A percentile compares a stretch with the other conserved stretches of the same genome.
These are phyloP conservation scores for Fusarium sp. DNA, from an alignment of 2,329 filamentous ascomycete species.

Conservation along the genomic window DNA sequence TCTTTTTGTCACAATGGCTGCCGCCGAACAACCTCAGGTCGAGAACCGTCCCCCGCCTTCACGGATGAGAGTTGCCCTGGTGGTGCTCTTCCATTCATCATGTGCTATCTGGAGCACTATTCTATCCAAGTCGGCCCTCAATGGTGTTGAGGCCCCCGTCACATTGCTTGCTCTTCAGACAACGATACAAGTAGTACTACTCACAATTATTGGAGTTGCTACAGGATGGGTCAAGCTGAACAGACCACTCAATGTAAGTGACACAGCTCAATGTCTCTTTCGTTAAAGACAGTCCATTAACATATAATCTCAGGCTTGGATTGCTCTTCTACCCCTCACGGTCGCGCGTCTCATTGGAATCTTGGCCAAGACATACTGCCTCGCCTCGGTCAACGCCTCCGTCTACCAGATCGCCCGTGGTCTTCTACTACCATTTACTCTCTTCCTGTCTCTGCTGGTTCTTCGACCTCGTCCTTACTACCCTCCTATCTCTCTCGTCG, in stretches of 20 bases:
- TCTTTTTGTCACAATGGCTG: slow-evolving; percentile 25
- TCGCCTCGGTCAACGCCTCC: slow-evolving; percentile 42
- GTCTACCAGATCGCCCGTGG: slow-evolving; percentile 42
- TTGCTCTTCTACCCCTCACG: slow-evolving; percentile 39
- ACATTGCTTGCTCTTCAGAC: slow-evolving; percentile 41
- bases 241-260: slow-evolving; percentile 33
- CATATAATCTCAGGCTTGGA: slow-evolving; percentile 30
- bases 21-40: slow-evolving; percentile 25
- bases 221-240: slow-evolving; percentile 40
- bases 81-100: slow-evolving; percentile 41
- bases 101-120: slow-evolving; percentile 43
- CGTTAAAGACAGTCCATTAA: not conserved
- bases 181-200: slow-evolving; percentile 36
- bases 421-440: slow-evolving; percentile 40
- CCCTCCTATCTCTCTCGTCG: slow-evolving; percentile 39
- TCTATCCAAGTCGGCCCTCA: slow-evolving; percentile 41
- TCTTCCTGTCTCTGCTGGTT: slow-evolving; percentile 39
- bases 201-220: slow-evolving; percentile 35
- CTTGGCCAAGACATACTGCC: slow-evolving; percentile 43
- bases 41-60: slow-evolving; percentile 30
- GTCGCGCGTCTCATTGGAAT: slow-evolving; percentile 40
- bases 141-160: slow-evolving; percentile 40
- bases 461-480: slow-evolving; percentile 42
- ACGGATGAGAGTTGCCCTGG: slow-evolving; percentile 35
- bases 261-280: not conserved